Base-by-base conservation (phyloP, 176 grass and related monocot species). In the Alloteropsis semialata region DNA sequence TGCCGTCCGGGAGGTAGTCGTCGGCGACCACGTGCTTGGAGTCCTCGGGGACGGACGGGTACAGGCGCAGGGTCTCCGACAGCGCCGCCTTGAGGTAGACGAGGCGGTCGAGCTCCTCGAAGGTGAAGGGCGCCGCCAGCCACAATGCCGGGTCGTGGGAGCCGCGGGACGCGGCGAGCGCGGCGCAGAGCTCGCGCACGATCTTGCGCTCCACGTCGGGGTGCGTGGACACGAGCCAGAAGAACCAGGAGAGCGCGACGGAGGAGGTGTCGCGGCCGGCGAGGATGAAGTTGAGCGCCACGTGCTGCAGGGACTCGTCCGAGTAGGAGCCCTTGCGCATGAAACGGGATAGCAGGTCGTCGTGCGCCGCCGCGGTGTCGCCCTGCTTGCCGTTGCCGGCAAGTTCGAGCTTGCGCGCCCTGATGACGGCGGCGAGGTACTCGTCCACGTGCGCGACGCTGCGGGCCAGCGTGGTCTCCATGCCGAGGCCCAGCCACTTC, bases 261-360 rank as follows among this genome's bases (percentile, higher is more conserved):
- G 95, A 94, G 74, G 95, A 98, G 51, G 95, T 98, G 90, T 98
- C 95, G 7, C 95, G 95, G 66, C 95, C 95, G 9, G 95, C 95
- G 39, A 98, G 92, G 74, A 98, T 98, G 85, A 98, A 98, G 89
- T 95, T 98, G 81, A 98, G 95, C 61, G 88, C 92, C 49, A 98
- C 95, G 30, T 93, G 92, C 84, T 98, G 92, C 34, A 98, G 90
- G 64, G 90, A 98, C 58, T 92, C 38, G 81, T 95, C 92, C 22
- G 92, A 93, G 79, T 98, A 98, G 69, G 82, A 78, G 3, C 95
- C 90, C 41, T 98, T 95, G 55, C 86, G 92, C 92, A 98, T 98
- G 90, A 98, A 98, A 3, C 95, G 92, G 27, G 95, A 91, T 24
- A 98, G 93, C 53, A 98, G 92, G 77, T 95, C 95, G 69, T 98